Percentiles rank a stretch among this genome's conserved stretches.
Conservation (phyloP, 768 basidiomycete genomes). For the Hortiboletus campestris region DNA sequence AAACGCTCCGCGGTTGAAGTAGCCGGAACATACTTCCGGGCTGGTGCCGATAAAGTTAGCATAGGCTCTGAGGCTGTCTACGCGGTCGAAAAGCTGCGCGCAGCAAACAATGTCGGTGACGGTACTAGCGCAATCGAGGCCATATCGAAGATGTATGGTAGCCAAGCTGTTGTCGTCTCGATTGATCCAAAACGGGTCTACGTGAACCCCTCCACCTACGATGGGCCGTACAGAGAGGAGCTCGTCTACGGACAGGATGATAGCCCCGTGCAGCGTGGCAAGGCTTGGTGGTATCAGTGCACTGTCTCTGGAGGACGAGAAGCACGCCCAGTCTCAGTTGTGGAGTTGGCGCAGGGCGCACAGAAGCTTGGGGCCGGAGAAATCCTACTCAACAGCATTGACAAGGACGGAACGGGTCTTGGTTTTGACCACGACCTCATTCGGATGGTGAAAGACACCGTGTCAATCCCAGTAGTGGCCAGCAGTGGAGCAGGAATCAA, state of each 20-base stretch:
- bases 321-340: slow-evolving; percentile 75
- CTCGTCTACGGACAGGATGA: slow-evolving; percentile 47
- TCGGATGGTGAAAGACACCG: slow-evolving; percentile 66
- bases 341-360: slow-evolving; percentile 90
- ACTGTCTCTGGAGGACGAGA: slow-evolving; percentile 94
- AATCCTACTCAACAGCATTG: slow-evolving; percentile 93
- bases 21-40: slow-evolving; percentile 93
- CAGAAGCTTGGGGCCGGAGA: slow-evolving; percentile 93
- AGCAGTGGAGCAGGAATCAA: slow-evolving; percentile 87
- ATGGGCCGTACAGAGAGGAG: slow-evolving; percentile 66
- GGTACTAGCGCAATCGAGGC: slow-evolving; percentile 89
- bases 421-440: slow-evolving; percentile 91
- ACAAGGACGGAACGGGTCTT: slow-evolving; percentile 88
- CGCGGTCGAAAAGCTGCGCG: slow-evolving; percentile 81
- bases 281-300: slow-evolving; percentile 99
- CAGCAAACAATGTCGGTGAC: slow-evolving; percentile 47
- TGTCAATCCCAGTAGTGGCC: slow-evolving; percentile 90
- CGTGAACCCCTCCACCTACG: slow-evolving; percentile 62
- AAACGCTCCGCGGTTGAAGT: slow-evolving; percentile 85
- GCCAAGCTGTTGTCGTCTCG: slow-evolving; percentile 97
- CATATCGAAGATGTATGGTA: slow-evolving; percentile 86
- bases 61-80: slow-evolving; percentile 96
- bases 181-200: slow-evolving; percentile 89
- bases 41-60: slow-evolving; percentile 97
- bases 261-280: slow-evolving; percentile 55